A percentile compares a stretch with the other conserved stretches of the same genome.
Evolutionary conservation across 2,329 filamentous ascomycete species (phyloP).

Genomic region (Trichoderma endophyticum): DNA sequence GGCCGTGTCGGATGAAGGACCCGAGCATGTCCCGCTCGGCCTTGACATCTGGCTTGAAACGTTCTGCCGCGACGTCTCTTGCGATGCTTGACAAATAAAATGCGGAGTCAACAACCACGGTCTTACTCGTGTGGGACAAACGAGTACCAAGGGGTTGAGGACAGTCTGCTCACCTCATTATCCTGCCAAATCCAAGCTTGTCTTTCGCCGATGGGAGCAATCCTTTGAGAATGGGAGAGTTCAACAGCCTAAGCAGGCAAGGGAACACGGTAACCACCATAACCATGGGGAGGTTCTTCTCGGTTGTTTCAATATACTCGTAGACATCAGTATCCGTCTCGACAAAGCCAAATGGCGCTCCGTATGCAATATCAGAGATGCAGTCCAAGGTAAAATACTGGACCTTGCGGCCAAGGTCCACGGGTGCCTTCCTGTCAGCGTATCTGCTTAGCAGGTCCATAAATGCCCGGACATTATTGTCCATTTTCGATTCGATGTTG

Average conservation of each 20-base stretch:
- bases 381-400: slow-evolving; percentile 56
- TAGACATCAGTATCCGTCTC: slow-evolving; percentile 47
- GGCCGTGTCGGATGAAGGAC: slow-evolving; percentile 39
- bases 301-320: slow-evolving; percentile 46
- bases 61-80: slow-evolving; percentile 42
- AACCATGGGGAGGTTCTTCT: slow-evolving; percentile 23
- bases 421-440: slow-evolving; percentile 3
- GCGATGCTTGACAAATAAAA: slow-evolving; percentile 35
- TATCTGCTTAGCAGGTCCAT: slow-evolving; percentile 20
- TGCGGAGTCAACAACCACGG: neutral
- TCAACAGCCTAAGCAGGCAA: slow-evolving; percentile 34
- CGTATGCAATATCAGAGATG: slow-evolving; percentile 52
- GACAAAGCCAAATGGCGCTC: slow-evolving; percentile 48
- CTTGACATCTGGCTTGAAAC: slow-evolving; percentile 43
- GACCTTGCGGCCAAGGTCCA: slow-evolving; percentile 40
- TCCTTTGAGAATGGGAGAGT: slow-evolving; percentile 39
- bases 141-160: neutral
- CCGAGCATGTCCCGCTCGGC: slow-evolving; percentile 51
- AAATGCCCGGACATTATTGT: slow-evolving; percentile 19
- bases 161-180: slow-evolving; percentile 41
- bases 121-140: too few relatives aligned
- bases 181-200: slow-evolving; percentile 37
- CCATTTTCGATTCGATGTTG: slow-evolving; percentile 43
- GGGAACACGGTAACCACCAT: slow-evolving; percentile 23
- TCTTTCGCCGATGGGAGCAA: slow-evolving; percentile 42